phyloP scores from a whole-genome alignment of 495 filamentous ascomycete species.

The Tetracladium setigerum region DNA sequence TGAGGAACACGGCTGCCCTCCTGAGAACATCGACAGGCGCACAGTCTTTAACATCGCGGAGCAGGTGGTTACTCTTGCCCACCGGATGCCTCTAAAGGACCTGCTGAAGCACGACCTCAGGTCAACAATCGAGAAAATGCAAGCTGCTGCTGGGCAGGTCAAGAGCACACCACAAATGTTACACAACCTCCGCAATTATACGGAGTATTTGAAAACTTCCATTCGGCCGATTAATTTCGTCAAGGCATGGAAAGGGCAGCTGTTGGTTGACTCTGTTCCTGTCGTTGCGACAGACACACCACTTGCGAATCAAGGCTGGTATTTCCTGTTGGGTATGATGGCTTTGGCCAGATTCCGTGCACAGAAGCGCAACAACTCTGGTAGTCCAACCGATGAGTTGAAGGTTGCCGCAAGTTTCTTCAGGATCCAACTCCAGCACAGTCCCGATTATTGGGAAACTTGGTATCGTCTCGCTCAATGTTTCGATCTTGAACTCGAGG shows the following conservation, averaged over 20 bases:
- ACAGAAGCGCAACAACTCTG: slow-evolving; percentile 68
- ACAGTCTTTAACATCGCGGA: slow-evolving; percentile 75
- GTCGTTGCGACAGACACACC: slow-evolving; percentile 40
- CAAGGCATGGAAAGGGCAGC: slow-evolving; percentile 66
- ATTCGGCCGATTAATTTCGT: slow-evolving; percentile 79
- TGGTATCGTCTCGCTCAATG: slow-evolving; percentile 94
- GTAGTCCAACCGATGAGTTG: slow-evolving; percentile 71
- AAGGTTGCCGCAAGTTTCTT: slow-evolving; percentile 78
- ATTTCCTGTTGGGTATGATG: slow-evolving; percentile 83
- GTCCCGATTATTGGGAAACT: slow-evolving; percentile 81
- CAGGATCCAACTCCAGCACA: slow-evolving; percentile 78
- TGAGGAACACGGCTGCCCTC: slow-evolving; percentile 65
- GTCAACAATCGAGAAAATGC: slow-evolving; percentile 82
- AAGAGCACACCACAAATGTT: slow-evolving; percentile 62
- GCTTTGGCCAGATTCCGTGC: slow-evolving; percentile 81
- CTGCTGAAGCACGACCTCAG: slow-evolving; percentile 84
- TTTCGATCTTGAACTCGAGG: slow-evolving; percentile 86
- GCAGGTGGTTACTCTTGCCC: slow-evolving; percentile 70
- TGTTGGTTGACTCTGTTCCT: slow-evolving; percentile 48
- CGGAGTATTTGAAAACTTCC: slow-evolving; percentile 66
- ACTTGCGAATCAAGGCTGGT: slow-evolving; percentile 82
- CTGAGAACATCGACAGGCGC: slow-evolving; percentile 66
- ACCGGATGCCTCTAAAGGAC: slow-evolving; percentile 83
- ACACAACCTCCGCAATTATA: slow-evolving; percentile 69
- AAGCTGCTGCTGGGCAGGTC: slow-evolving; percentile 47